A percentile compares a stretch with the other conserved stretches of the same genome.
Conservation (phyloP, 148 eudicot species). For the Rhododendron ovatum region DNA sequence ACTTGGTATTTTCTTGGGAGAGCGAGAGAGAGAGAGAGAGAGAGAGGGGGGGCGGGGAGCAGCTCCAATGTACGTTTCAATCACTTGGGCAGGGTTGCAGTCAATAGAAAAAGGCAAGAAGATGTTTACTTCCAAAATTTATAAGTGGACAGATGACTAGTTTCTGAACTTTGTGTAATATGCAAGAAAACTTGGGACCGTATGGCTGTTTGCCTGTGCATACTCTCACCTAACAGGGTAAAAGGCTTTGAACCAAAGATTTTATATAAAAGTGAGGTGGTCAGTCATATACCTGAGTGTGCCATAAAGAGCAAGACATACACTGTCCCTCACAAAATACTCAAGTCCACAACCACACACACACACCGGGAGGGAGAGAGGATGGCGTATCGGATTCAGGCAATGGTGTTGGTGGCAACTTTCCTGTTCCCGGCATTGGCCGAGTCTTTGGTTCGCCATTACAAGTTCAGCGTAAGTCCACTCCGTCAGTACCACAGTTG, state of each 20-base stretch:
- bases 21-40: neutral
- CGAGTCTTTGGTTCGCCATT: constrained; percentile 50
- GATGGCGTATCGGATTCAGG: constrained; percentile 25
- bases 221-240: constrained; percentile 63
- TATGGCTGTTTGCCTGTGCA: neutral
- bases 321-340: neutral
- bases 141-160: constrained; percentile 9
- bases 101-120: constrained; percentile 7
- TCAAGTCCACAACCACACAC: neutral
- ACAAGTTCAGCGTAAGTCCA: constrained; percentile 58
- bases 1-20: neutral
- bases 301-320: neutral
- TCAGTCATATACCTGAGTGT: neutral
- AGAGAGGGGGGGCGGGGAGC: neutral
- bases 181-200: constrained; percentile 34
- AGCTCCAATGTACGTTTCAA: constrained; percentile 16
- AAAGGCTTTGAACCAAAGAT: constrained; percentile 52
- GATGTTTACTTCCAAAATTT: neutral
- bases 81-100: neutral
- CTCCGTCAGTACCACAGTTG: neutral
- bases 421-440: constrained; percentile 32
- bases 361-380: neutral
- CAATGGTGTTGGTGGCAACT: constrained; percentile 24
- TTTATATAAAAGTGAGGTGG: constrained; percentile 22
- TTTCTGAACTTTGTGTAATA: constrained; percentile 38